phyloP scores from a whole-genome alignment of 2,329 filamentous ascomycete species.

The Paecilomyces fulvus region DNA sequence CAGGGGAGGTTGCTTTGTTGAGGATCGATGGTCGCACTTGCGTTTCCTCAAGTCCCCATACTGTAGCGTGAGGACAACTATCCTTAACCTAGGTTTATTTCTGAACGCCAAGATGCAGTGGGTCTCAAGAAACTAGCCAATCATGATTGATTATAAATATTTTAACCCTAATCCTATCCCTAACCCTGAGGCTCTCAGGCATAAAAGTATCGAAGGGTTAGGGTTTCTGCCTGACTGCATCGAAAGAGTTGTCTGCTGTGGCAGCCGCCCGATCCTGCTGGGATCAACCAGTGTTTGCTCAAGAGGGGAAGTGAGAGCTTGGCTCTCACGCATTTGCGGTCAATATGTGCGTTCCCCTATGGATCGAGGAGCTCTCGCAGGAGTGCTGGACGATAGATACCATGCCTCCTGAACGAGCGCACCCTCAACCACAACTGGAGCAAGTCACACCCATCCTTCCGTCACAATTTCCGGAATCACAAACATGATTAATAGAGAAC shows the following conservation, averaged over 20 bases:
- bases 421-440: no score
- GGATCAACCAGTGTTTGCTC: background rate
- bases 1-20: background rate
- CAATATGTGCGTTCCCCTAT: constrained; percentile 13
- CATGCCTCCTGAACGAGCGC: no score
- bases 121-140: background rate
- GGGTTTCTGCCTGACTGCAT: no score
- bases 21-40: background rate
- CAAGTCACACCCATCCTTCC: no score
- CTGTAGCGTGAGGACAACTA: background rate
- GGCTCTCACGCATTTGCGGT: constrained; percentile 3
- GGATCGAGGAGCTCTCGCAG: background rate
- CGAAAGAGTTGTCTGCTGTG: no score
- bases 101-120: background rate
- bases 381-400: background rate
- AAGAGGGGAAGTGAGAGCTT: constrained; percentile 5
- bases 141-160: no score
- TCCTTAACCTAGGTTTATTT: background rate
- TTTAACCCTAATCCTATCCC: background rate
- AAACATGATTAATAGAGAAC: constrained; percentile 61
- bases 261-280: no score
- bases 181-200: background rate
- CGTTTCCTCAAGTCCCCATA: background rate
- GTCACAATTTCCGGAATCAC: no score
- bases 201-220: no score